phyloP scores from a whole-genome alignment of 225 moss, liverwort and hornwort species.

The Marchantia polymorpha region DNA sequence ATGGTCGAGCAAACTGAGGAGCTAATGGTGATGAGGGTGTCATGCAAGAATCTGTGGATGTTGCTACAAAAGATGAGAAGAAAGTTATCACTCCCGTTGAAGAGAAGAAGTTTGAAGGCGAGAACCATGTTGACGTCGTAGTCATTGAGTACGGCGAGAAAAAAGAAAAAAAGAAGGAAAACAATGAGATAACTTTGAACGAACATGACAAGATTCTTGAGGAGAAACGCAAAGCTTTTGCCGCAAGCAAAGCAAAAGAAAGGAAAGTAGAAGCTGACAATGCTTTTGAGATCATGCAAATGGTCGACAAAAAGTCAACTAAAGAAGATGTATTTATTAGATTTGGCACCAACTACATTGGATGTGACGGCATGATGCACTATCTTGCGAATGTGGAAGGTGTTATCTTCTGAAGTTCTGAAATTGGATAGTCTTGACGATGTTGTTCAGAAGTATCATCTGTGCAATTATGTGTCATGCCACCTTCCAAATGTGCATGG shows the following conservation, averaged over 20 bases:
- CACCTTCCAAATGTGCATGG: no score
- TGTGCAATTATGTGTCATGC: no score
- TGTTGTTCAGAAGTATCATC: no score
- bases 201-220: conserved; percentile 92
- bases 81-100: conserved; percentile 31
- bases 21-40: conserved; percentile 58
- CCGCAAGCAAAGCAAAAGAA: conserved; percentile 59
- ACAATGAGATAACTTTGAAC: conserved; percentile 80
- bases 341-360: no score
- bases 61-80: conserved; percentile 37
- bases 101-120: conserved; percentile 43
- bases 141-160: conserved; percentile 36
- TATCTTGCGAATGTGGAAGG: no score
- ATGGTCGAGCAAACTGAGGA: conserved; percentile 94
- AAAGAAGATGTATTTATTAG: conserved; percentile 85
- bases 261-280: conserved; percentile 84
- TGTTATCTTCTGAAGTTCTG: no score
- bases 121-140: conserved; percentile 26
- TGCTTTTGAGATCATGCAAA: conserved; percentile 77
- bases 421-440: no score
- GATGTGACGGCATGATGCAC: no score
- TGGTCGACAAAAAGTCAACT: conserved; percentile 75
- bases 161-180: conserved; percentile 56
- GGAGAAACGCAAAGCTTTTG: conserved; percentile 73
- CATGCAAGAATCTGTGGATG: conserved; percentile 40